These are phyloP conservation scores for Nothopassalora personata DNA, from an alignment of 2,329 filamentous ascomycete species.

Conservation along the genomic window DNA sequence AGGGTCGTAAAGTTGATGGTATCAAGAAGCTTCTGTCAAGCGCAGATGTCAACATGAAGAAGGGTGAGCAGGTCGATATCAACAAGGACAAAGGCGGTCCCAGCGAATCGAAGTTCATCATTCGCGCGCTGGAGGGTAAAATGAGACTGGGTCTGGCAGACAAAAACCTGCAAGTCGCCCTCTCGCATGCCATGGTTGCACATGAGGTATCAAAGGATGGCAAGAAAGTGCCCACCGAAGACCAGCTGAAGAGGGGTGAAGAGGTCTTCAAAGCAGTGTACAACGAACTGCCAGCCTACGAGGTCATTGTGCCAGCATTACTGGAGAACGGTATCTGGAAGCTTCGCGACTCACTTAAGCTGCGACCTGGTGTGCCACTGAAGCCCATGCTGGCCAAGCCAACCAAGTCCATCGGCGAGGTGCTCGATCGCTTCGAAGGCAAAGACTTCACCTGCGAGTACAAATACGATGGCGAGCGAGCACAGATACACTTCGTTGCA, in stretches of 20 bases:
- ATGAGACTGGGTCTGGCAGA: slow-evolving; percentile 86
- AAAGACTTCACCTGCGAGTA: slow-evolving; percentile 98
- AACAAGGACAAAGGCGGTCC: slow-evolving; percentile 86
- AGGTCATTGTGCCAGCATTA: slow-evolving; percentile 88
- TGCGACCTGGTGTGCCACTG: slow-evolving; percentile 86
- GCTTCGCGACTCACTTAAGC: slow-evolving; percentile 76
- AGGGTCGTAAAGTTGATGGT: slow-evolving; percentile 81
- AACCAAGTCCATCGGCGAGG: slow-evolving; percentile 96
- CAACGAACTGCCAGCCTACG: slow-evolving; percentile 90
- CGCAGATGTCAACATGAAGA: slow-evolving; percentile 68
- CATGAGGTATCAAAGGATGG: slow-evolving; percentile 72
- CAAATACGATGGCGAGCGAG: slow-evolving; percentile 96
- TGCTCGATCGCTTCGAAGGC: slow-evolving; percentile 90
- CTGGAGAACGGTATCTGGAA: slow-evolving; percentile 79
- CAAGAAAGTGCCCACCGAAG: slow-evolving; percentile 62
- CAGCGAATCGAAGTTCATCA: slow-evolving; percentile 90
- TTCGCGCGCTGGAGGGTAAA: slow-evolving; percentile 92
- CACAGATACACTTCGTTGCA: slow-evolving; percentile 96
- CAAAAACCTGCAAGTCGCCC: slow-evolving; percentile 80
- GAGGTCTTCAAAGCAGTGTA: slow-evolving; percentile 76
- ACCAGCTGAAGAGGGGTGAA: slow-evolving; percentile 78
- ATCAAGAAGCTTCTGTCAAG: slow-evolving; percentile 97
- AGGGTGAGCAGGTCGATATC: slow-evolving; percentile 69
- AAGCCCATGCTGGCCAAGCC: slow-evolving; percentile 99
- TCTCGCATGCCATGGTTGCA: slow-evolving; percentile 81